phyloP scores from a whole-genome alignment of 345 rosid genomes.

The Zanthoxylum bungeanum region DNA sequence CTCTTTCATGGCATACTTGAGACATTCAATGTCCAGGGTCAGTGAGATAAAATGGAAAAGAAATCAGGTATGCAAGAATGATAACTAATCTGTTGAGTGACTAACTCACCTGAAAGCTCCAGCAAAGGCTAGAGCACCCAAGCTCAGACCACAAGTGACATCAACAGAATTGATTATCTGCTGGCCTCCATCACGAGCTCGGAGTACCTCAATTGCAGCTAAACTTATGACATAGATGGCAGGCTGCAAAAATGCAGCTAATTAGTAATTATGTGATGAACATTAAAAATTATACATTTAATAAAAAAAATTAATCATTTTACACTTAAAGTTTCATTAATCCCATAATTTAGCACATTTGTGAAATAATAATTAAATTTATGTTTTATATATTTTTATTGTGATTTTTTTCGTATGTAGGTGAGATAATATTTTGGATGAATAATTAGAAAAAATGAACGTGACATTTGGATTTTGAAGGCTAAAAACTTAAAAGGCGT shows the following conservation, averaged over 20 bases:
- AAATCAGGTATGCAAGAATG: neutral
- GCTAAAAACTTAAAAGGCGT: too few relatives aligned
- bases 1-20: slow-evolving; percentile 1
- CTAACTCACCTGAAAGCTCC: slow-evolving; percentile 81
- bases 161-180: slow-evolving; percentile 86
- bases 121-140: slow-evolving; percentile 96
- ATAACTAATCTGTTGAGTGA: neutral
- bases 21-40: slow-evolving; percentile 4
- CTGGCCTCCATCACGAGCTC: slow-evolving; percentile 82
- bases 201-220: slow-evolving; percentile 92
- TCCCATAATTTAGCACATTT: too few relatives aligned
- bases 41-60: neutral
- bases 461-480: too few relatives aligned
- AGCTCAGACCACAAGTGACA: slow-evolving; percentile 94
- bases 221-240: slow-evolving; percentile 98
- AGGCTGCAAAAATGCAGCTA: slow-evolving; percentile 55
- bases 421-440: too few relatives aligned
- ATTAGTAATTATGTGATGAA: neutral
- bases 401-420: too few relatives aligned
- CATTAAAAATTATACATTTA: too few relatives aligned
- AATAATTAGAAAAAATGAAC: too few relatives aligned
- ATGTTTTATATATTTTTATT: too few relatives aligned
- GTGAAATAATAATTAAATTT: too few relatives aligned
- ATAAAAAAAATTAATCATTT: too few relatives aligned
- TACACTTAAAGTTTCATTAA: too few relatives aligned